Conservation (phyloP, 306 rosid species). For the peach (Prunus persica) region DNA sequence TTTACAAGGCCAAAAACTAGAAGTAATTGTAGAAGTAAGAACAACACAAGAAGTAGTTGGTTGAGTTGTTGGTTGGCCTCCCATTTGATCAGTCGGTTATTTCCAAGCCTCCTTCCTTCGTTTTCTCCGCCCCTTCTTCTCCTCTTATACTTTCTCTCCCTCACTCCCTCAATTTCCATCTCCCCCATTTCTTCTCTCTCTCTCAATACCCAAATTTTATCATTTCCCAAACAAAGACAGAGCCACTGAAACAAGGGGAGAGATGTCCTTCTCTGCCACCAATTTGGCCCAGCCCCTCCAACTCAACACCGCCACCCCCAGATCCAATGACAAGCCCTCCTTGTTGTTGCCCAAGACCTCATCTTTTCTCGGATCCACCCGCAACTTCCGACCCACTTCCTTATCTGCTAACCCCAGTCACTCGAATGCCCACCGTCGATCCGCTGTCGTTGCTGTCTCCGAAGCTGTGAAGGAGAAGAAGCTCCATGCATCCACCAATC, state of each 20-base stretch:
- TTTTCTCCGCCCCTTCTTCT: constrained; percentile 56
- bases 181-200: background rate
- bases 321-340: constrained; percentile 67
- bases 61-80: constrained; percentile 20
- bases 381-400: constrained; percentile 48
- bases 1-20: background rate
- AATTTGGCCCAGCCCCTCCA: constrained; percentile 54
- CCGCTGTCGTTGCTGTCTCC: constrained; percentile 62
- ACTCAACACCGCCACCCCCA: constrained; percentile 43
- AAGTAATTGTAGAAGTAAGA: background rate
- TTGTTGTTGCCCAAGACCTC: constrained; percentile 29
- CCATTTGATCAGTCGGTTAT: constrained; percentile 38
- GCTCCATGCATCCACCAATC: constrained; percentile 47
- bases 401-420: constrained; percentile 21
- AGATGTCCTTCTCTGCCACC: constrained; percentile 70
- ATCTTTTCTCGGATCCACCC: constrained; percentile 71
- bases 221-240: background rate
- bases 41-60: constrained; percentile 1
- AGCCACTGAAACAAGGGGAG: background rate
- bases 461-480: constrained; percentile 53
- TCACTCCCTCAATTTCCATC: background rate
- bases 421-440: constrained; percentile 36
- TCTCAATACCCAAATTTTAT: constrained; percentile 11
- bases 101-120: constrained; percentile 56
- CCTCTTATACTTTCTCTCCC: constrained; percentile 10